Base-by-base conservation (phyloP, 1,284 basidiomycete species). In the Polyporus tsugae region DNA sequence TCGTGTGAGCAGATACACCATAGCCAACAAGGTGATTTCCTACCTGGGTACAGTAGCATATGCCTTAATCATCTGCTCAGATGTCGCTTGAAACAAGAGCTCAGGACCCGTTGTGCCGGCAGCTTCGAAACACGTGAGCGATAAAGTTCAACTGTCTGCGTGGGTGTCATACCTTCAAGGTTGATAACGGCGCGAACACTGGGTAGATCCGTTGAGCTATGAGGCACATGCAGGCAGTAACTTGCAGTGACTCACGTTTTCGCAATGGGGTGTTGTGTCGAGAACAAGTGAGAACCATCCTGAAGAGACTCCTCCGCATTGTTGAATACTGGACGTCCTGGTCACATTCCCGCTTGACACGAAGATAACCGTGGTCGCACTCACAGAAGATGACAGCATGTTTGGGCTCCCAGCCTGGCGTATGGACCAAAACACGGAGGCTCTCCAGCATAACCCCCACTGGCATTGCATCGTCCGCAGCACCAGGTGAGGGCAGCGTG, bases 71-170 rank as follows among this genome's bases (percentile, higher is more conserved):
- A 99, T 98, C 78, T 96, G 90, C 71, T 93, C 89, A 15, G 94
- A 96, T 0, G 95, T 98, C 0, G 97, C 97, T 82, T 99, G 97
- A 85, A 99, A 99, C 15, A 99, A 86, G 9, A 99, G 84, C 75
- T 97, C 95, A 29, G 91, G 93, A 0, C 97, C 97, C 6, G 89
- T 92, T 0, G 92, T 91, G 0, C 97, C 97, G 49, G 95, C 96
- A 55, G 96, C 95, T 90, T 35, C 3, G 15, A 22, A 13, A 19
- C 22, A n/a, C 44, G 61, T 41, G 61, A 61, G 52, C 36, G 42
- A 0, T 19, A 0, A 0, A 25, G 36, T 29, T 59, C 41, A 44
- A 22, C 6, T 35, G 17, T 15, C 22, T 58, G 29, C 38, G 39
- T n/a, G 6, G 17, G 35, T 15, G 13, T 49, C 75, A 38, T 41